A percentile compares a stretch with the other conserved stretches of the same genome.
These are phyloP conservation scores for Xylaria digitata DNA, from an alignment of 2,329 filamentous ascomycete species.

Conservation along the genomic window DNA sequence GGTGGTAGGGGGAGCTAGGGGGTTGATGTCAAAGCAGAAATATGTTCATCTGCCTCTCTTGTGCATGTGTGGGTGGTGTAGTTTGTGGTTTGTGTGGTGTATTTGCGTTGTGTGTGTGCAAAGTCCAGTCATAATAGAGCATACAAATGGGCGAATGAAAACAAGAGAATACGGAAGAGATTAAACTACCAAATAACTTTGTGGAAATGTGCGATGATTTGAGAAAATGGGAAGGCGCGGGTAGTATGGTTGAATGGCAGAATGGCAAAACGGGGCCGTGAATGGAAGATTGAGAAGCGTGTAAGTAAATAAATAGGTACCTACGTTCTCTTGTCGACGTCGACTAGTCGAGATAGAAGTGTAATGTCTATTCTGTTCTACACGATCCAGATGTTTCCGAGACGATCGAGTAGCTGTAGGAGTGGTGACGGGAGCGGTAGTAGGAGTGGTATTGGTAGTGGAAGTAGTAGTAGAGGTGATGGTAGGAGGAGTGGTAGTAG, in stretches of 20 bases:
- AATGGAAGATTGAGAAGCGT: no score
- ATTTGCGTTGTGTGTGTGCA: constrained; percentile 16
- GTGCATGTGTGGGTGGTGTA: constrained; percentile 12
- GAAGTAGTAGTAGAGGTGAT: no score
- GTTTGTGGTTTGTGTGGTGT: constrained; percentile 2
- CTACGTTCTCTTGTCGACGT: no score
- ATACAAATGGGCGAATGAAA: constrained; percentile 22
- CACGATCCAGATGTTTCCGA: no score
- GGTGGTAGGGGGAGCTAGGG: constrained; percentile 12
- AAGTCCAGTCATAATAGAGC: not conserved
- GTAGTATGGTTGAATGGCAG: not conserved
- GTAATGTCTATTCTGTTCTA: no score
- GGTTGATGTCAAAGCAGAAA: constrained; percentile 12
- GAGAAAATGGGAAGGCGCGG: not conserved
- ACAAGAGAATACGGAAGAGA: constrained; percentile 11
- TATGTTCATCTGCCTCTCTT: not conserved
- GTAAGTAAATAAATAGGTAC: no score
- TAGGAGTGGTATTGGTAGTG: no score
- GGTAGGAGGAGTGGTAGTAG: not conserved
- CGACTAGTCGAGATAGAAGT: no score
- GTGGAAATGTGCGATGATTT: no score
- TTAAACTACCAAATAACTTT: no score
- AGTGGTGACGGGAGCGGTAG: not conserved
- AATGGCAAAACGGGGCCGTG: no score
- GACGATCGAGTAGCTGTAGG: no score